These are phyloP conservation scores for Pseudohyphozyma bogoriensis DNA, from an alignment of 768 basidiomycete genomes.

Conservation along the genomic window DNA sequence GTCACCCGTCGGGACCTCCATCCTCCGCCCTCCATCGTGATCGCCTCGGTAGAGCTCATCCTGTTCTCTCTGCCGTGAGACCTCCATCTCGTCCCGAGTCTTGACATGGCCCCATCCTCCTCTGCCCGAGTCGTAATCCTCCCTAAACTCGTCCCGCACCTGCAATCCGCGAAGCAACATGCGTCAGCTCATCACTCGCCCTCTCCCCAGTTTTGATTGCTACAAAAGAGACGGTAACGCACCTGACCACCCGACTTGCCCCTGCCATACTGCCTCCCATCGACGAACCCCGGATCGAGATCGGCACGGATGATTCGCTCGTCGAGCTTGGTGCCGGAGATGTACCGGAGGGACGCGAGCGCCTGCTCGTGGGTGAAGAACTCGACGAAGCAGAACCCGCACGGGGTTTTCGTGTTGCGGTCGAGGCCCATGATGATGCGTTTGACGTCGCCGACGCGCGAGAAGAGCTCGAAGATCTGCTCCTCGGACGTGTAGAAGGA, in stretches of 20 bases:
- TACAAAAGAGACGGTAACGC: not conserved
- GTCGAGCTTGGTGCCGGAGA: constrained; percentile 96
- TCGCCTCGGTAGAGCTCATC: constrained; percentile 61
- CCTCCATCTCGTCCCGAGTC: constrained; percentile 62
- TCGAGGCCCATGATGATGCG: constrained; percentile 93
- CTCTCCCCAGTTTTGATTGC: too few species aligned
- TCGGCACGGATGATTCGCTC: constrained; percentile 98
- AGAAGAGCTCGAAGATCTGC: constrained; percentile 87
- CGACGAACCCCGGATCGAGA: constrained; percentile 89
- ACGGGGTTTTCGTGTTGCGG: constrained; percentile 83
- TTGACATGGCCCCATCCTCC: constrained; percentile 76
- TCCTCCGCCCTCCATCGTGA: constrained; percentile 24
- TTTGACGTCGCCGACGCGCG: constrained; percentile 47
- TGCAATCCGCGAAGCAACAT: constrained; percentile 47
- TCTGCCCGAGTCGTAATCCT: constrained; percentile 92
- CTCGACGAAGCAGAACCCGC: constrained; percentile 91
- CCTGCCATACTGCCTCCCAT: constrained; percentile 92
- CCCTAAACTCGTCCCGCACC: constrained; percentile 91
- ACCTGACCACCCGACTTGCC: constrained; percentile 91
- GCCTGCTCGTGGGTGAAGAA: constrained; percentile 94
- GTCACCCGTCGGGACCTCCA: constrained; percentile 35
- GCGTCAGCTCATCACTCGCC: constrained; percentile 36
- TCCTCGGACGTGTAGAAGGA: constrained; percentile 65
- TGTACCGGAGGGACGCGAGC: constrained; percentile 79
- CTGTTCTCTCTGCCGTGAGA: constrained; percentile 65